Conservation (phyloP, 192 early-diverging fungal genomes). For the Backusella macrospora region DNA sequence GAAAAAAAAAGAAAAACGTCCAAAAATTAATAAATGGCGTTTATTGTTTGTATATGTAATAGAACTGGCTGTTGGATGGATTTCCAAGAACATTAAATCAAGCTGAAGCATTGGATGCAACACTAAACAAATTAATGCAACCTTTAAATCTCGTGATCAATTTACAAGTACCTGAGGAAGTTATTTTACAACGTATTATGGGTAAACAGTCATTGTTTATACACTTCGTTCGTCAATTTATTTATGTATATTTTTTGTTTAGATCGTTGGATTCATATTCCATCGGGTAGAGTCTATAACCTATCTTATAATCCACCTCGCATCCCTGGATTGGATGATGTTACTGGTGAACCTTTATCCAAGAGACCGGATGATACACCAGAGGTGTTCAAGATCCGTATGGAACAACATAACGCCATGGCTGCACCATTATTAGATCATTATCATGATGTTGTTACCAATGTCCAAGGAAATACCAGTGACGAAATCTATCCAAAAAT, state of each 20-base stretch:
- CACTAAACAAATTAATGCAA: slow-evolving; percentile 55
- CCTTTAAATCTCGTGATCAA: slow-evolving; percentile 87
- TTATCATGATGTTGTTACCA: slow-evolving; percentile 73
- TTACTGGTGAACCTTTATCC: slow-evolving; percentile 90
- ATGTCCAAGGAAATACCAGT: slow-evolving; percentile 78
- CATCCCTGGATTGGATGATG: slow-evolving; percentile 77
- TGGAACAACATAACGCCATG: slow-evolving; percentile 70
- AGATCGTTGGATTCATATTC: slow-evolving; percentile 95
- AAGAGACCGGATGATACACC: slow-evolving; percentile 89
- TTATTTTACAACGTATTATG: slow-evolving; percentile 88
- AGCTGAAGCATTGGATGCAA: slow-evolving; percentile 71
- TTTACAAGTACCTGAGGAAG: slow-evolving; percentile 87
- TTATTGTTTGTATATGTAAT: slow-evolving; percentile 19
- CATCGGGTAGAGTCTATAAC: slow-evolving; percentile 93
- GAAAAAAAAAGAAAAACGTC: background rate
- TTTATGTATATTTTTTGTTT: slow-evolving; percentile 19
- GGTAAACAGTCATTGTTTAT: slow-evolving; percentile 43
- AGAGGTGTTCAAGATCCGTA: slow-evolving; percentile 77
- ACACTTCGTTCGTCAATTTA: background rate
- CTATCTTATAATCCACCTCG: slow-evolving; percentile 92
- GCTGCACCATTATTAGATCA: slow-evolving; percentile 88
- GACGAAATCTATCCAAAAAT: slow-evolving; percentile 94
- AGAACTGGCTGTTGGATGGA: slow-evolving; percentile 85
- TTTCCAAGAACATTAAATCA: slow-evolving; percentile 89
- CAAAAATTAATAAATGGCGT: background rate